These are phyloP conservation scores for Malassezia slooffiae DNA, from an alignment of 1,284 basidiomycete genomes.

Conservation along the genomic window DNA sequence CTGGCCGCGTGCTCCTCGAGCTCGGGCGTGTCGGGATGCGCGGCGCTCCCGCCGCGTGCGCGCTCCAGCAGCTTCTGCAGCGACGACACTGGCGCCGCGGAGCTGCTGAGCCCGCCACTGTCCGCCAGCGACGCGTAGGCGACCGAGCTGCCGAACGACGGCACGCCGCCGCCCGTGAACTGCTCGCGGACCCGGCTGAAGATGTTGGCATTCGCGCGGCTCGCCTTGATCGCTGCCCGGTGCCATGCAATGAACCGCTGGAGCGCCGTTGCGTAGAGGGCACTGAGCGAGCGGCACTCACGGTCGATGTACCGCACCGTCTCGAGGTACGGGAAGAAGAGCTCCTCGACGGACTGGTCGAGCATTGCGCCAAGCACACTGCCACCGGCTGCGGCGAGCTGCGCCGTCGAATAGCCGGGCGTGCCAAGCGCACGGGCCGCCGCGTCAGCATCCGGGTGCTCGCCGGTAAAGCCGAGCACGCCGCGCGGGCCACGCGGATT, in stretches of 20 bases:
- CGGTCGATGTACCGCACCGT: slow-evolving; percentile 81
- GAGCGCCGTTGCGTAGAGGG: slow-evolving; percentile 68
- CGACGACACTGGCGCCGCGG: slow-evolving; percentile 11
- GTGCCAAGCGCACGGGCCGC: slow-evolving; percentile 11
- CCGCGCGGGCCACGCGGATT: not conserved
- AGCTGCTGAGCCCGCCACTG: not conserved
- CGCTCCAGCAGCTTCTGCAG: slow-evolving; percentile 38
- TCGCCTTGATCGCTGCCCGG: slow-evolving; percentile 43
- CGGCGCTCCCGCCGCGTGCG: slow-evolving; percentile 9
- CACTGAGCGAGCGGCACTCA: slow-evolving; percentile 74
- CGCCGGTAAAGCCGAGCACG: not conserved
- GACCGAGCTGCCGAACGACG: slow-evolving; percentile 11
- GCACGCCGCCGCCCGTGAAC: slow-evolving; percentile 53
- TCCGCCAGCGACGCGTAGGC: slow-evolving; percentile 12
- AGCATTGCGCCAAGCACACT: slow-evolving; percentile 57
- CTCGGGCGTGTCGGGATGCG: slow-evolving; percentile 1
- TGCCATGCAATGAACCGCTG: slow-evolving; percentile 75
- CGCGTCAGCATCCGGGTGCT: not conserved
- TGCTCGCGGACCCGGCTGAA: slow-evolving; percentile 89
- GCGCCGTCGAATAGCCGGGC: slow-evolving; percentile 19
- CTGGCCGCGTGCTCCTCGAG: slow-evolving; percentile 1
- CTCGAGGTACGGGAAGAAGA: slow-evolving; percentile 83
- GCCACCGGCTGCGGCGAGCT: slow-evolving; percentile 22
- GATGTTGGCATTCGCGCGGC: slow-evolving; percentile 49
- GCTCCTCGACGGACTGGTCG: slow-evolving; percentile 86